Conservation (phyloP, 345 rosid genomes). For the Bretschneidera sinensis region DNA sequence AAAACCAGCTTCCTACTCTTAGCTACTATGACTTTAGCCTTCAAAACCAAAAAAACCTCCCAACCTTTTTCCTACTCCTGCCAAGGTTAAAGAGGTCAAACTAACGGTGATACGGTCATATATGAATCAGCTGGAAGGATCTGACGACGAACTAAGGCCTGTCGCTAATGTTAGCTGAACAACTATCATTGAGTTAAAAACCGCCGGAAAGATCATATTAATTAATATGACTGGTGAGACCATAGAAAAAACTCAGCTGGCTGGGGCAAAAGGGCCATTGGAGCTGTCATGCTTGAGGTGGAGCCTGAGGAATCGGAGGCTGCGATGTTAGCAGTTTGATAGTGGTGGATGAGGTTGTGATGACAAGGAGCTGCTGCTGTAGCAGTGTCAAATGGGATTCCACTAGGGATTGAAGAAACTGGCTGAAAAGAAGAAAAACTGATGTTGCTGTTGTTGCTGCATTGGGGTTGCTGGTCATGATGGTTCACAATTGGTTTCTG, state of each 20-base stretch:
- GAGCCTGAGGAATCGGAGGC: conserved; percentile 31
- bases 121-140: conserved; percentile 18
- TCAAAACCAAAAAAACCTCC: conserved; percentile 19
- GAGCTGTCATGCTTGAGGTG: conserved; percentile 32
- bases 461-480: conserved; percentile 45
- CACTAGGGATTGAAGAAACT: conserved; percentile 42
- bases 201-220: too few species aligned
- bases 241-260: conserved; percentile 69
- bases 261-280: conserved; percentile 51
- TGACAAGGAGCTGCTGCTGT: conserved; percentile 45
- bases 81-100: conserved; percentile 11
- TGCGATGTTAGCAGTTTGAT: conserved; percentile 26
- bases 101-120: conserved; percentile 20
- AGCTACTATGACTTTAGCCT: conserved; percentile 16
- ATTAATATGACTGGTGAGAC: conserved; percentile 67
- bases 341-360: conserved; percentile 62
- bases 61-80: conserved; percentile 14
- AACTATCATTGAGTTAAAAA: too few species aligned
- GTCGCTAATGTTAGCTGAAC: conserved; percentile 35
- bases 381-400: conserved; percentile 56
- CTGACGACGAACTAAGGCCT: background rate
- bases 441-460: conserved; percentile 55
- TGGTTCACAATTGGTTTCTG: conserved; percentile 45
- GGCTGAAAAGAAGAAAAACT: conserved; percentile 56
- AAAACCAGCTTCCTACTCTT: conserved; percentile 18